Evolutionary conservation across 2,329 filamentous ascomycete genomes (phyloP).

Genomic region (Dendrostoma leiphaemia): DNA sequence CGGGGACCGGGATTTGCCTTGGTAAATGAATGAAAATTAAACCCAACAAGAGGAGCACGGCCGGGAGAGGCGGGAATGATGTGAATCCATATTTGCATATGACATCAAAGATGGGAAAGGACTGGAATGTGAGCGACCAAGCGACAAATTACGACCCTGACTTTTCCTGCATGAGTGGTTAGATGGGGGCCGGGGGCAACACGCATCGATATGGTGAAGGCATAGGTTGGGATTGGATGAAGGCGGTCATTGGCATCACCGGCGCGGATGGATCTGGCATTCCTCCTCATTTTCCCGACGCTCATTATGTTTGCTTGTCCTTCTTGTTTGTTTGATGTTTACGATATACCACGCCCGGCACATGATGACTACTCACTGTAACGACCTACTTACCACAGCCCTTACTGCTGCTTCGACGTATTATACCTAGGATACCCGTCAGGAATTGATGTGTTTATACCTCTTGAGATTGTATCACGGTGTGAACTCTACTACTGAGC

Average conservation of each 20-base stretch:
- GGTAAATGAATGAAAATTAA: slow-evolving; percentile 33
- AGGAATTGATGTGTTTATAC: slow-evolving; percentile 5
- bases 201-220: not conserved
- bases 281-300: slow-evolving; percentile 1
- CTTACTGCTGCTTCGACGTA: not conserved
- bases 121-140: too few species aligned
- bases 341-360: slow-evolving; percentile 21
- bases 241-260: not conserved
- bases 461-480: not conserved
- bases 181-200: not conserved
- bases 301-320: slow-evolving; percentile 1
- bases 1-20: slow-evolving; percentile 49
- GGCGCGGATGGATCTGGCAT: not conserved
- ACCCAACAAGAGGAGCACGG: not conserved
- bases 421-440: slow-evolving; percentile 21
- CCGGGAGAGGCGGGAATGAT: not conserved
- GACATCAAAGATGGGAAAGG: too few species aligned
- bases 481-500: too few species aligned
- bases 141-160: not conserved
- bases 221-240: not conserved
- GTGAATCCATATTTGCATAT: too few species aligned
- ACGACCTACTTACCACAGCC: not conserved
- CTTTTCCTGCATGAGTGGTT: not conserved
- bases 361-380: slow-evolving; percentile 13
- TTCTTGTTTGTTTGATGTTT: slow-evolving; percentile 3